phyloP scores from a whole-genome alignment of 225 moss, liverwort and hornwort genomes.

The Straminergon stramineum region DNA sequence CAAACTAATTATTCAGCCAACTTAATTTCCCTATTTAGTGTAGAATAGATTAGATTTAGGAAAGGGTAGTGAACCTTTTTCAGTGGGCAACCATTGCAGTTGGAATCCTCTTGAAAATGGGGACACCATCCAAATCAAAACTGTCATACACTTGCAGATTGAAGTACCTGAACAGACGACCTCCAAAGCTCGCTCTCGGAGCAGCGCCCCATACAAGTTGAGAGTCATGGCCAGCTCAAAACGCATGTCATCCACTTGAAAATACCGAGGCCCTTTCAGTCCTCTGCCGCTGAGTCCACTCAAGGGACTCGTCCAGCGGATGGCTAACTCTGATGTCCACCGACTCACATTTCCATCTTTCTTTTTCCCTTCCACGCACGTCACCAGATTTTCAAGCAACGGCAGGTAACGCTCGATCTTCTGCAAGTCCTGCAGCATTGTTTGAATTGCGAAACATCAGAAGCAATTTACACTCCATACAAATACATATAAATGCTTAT shows the following conservation, averaged over 20 bases:
- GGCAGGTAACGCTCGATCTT: slow-evolving; percentile 77
- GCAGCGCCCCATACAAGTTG: slow-evolving; percentile 63
- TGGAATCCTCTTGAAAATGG: not conserved
- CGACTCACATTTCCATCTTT: slow-evolving; percentile 32
- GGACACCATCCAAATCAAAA: not conserved
- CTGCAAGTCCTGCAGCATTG: slow-evolving; percentile 49
- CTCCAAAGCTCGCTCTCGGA: slow-evolving; percentile 83
- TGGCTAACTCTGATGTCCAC: slow-evolving; percentile 68
- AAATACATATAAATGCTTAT: not conserved
- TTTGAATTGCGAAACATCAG: slow-evolving; percentile 7
- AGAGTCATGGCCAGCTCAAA: slow-evolving; percentile 84
- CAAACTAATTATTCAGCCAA: too few species aligned
- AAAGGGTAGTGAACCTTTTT: not conserved
- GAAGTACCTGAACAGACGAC: slow-evolving; percentile 59
- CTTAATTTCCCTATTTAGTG: too few species aligned
- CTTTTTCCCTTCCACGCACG: slow-evolving; percentile 37
- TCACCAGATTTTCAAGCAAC: slow-evolving; percentile 67
- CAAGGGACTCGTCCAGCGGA: slow-evolving; percentile 85
- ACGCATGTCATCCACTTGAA: slow-evolving; percentile 70
- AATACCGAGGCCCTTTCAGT: slow-evolving; percentile 51
- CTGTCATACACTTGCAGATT: too few species aligned
- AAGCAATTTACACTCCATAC: not conserved
- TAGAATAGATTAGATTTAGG: too few species aligned
- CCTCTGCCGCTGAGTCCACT: slow-evolving; percentile 33
- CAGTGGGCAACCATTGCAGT: not conserved